A percentile compares a stretch with the other conserved stretches of the same genome.
These are phyloP conservation scores for Rhodotorula sphaerocarpa DNA, from an alignment of 768 basidiomycete species.

Conservation along the genomic window DNA sequence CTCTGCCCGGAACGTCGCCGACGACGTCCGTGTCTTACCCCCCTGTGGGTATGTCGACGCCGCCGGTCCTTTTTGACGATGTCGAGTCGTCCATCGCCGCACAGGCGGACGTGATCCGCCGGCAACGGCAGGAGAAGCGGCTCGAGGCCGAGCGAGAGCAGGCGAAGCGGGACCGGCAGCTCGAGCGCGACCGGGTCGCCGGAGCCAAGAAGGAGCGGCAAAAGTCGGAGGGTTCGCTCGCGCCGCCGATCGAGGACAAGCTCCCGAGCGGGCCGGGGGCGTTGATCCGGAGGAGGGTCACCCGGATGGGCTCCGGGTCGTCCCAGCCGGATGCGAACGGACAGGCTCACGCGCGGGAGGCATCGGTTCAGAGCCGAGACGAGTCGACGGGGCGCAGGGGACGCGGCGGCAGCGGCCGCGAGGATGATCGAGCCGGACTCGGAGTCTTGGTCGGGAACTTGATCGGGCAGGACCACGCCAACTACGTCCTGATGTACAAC, in stretches of 20 bases:
- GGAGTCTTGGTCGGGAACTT: conserved; percentile 79
- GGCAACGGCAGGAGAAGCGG: conserved; percentile 66
- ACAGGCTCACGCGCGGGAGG: neutral
- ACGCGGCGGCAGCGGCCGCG: neutral
- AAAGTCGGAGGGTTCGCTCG: neutral
- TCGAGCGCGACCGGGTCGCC: conserved; percentile 41
- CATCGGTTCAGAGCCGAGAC: too few species aligned
- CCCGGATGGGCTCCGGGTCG: conserved; percentile 7
- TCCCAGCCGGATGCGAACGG: neutral
- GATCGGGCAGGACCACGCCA: conserved; percentile 96
- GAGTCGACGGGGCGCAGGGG: neutral
- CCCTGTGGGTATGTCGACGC: neutral
- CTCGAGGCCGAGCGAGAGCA: conserved; percentile 42
- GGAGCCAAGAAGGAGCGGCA: neutral
- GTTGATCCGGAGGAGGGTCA: conserved; percentile 1
- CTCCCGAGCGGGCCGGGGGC: neutral
- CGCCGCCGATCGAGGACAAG: neutral
- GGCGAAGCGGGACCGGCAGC: conserved; percentile 46
- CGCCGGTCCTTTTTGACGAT: conserved; percentile 54
- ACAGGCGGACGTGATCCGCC: conserved; percentile 78
- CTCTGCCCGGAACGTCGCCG: neutral
- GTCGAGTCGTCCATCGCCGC: conserved; percentile 53
- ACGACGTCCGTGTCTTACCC: too few species aligned
- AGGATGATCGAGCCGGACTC: conserved; percentile 34
- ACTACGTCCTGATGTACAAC: conserved; percentile 99